Percentiles rank a stretch among this genome's conserved stretches.
Conservation (phyloP, 305 asterid genomes). For the Rubia peregrina region DNA sequence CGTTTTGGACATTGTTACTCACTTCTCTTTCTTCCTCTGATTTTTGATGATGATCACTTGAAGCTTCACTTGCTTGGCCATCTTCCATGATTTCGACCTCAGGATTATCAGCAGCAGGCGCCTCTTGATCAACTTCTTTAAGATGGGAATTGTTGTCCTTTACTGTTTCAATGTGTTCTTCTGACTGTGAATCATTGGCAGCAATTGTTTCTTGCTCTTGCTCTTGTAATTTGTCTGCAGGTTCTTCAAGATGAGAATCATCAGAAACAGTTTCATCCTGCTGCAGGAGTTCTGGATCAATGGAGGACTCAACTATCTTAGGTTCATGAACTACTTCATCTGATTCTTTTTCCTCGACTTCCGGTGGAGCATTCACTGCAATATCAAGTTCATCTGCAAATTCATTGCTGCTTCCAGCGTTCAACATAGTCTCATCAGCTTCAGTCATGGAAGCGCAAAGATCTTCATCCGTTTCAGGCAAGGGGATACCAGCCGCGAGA, state of each 20-base stretch:
- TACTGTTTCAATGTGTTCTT: slow-evolving; percentile 14
- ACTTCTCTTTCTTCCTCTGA: slow-evolving; percentile 6
- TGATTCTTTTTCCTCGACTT: slow-evolving; percentile 23
- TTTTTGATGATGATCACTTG: background rate
- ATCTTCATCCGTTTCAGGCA: slow-evolving; percentile 17
- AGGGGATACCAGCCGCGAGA: slow-evolving; percentile 12
- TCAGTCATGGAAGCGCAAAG: slow-evolving; percentile 15
- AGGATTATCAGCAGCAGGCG: slow-evolving; percentile 9
- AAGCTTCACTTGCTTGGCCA: slow-evolving; percentile 3
- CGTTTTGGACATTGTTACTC: slow-evolving; percentile 2
- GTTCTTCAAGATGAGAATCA: slow-evolving; percentile 21
- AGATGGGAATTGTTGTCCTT: background rate
- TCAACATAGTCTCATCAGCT: slow-evolving; percentile 25
- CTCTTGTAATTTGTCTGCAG: slow-evolving; percentile 15
- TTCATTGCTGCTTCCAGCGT: slow-evolving; percentile 18
- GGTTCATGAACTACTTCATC: slow-evolving; percentile 22
- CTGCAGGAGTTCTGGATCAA: slow-evolving; percentile 15
- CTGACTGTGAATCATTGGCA: slow-evolving; percentile 8
- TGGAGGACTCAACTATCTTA: slow-evolving; percentile 22
- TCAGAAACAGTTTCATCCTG: slow-evolving; percentile 13
- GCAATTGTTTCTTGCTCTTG: slow-evolving; percentile 18
- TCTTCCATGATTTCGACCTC: slow-evolving; percentile 27
- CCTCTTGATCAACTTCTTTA: slow-evolving; percentile 24
- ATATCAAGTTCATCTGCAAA: slow-evolving; percentile 5
- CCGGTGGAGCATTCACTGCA: slow-evolving; percentile 18